Percentiles rank a stretch among this genome's conserved stretches.
These are phyloP conservation scores for Microascus cirrosus DNA, from an alignment of 2,329 filamentous ascomycete species.

Conservation along the genomic window DNA sequence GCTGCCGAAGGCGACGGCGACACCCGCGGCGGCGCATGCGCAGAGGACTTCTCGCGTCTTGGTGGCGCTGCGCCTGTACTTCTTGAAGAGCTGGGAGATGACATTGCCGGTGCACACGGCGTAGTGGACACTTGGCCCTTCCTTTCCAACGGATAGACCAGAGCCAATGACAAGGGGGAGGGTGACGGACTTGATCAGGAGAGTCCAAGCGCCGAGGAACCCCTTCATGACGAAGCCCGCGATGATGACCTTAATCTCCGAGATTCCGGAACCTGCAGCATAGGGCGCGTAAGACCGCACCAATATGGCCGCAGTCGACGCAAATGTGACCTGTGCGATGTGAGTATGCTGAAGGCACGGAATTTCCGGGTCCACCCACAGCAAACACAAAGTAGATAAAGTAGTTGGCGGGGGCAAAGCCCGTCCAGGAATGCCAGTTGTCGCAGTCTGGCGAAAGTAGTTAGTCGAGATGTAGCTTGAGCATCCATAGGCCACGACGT, in stretches of 20 bases:
- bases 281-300: slow-evolving; percentile 93
- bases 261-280: slow-evolving; percentile 91
- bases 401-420: slow-evolving; percentile 70
- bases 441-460: slow-evolving; percentile 48
- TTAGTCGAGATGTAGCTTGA: neutral
- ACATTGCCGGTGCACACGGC: slow-evolving; percentile 96
- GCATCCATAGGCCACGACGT: slow-evolving; percentile 10
- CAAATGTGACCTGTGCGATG: slow-evolving; percentile 54
- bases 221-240: slow-evolving; percentile 99
- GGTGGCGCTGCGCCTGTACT: slow-evolving; percentile 82
- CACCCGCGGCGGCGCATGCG: slow-evolving; percentile 86
- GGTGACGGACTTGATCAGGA: slow-evolving; percentile 87
- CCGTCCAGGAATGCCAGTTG: slow-evolving; percentile 85
- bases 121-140: slow-evolving; percentile 97
- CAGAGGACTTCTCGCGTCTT: slow-evolving; percentile 94
- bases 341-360: neutral
- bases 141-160: slow-evolving; percentile 89
- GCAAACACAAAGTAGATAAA: slow-evolving; percentile 79
- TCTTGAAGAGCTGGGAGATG: slow-evolving; percentile 83
- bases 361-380: slow-evolving; percentile 29
- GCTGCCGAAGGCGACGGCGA: slow-evolving; percentile 93
- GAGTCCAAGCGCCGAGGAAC: slow-evolving; percentile 82
- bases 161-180: slow-evolving; percentile 88
- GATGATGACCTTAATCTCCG: slow-evolving; percentile 98
- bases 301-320: slow-evolving; percentile 68